Base-by-base conservation (phyloP, 225 moss, liverwort and hornwort genomes). In the Physcomitrellopsis africana region DNA sequence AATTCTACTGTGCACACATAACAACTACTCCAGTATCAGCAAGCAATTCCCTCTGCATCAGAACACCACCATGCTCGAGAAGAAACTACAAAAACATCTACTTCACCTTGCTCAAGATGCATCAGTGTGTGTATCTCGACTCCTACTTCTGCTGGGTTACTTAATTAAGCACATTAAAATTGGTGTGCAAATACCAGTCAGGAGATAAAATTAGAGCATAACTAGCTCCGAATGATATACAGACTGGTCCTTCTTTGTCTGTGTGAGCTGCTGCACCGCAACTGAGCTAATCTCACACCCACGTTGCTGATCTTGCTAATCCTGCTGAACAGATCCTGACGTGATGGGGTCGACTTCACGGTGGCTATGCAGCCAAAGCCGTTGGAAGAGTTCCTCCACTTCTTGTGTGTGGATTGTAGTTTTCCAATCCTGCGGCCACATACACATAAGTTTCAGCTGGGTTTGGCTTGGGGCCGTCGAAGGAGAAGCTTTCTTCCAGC, bases 401-500 rank as follows among this genome's bases (percentile, higher is more conserved):
- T 57, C 18, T 65, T 60, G 19, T 8, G 15, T 52, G 51, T 4
- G 14, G 60, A 46, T 52, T 73, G 51, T 71, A 76, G 42, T 29
- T 62, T 45, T 74, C 59, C 47, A 71, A 52, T 7, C 70, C 70
- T 29, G 71, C 81, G 55, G 75, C 80, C 17, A 58, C 81, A 63
- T 76, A 81, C 41, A 66, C 51, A 18, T 72, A 72, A 56, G 70
- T 69, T 65, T 65, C 70, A 24, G 51, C 19, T 11, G 42, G 18
- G n/a, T 67, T 72, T 3, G 27, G 65, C 66, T 79, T 79, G 2
- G 63, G 80, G 20, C 46, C 72, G 46, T 81, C 81, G 3, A 81
- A 81, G 1, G 76, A 76, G 43, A 76, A 81, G 20, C 81, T 81
- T 54, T 67, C 46, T 15, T 76, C 81, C 27, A 81, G 20, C 22